These are phyloP conservation scores for Phytophthora idaei DNA, from an alignment of 352 stramenopile species.

Conservation along the genomic window DNA sequence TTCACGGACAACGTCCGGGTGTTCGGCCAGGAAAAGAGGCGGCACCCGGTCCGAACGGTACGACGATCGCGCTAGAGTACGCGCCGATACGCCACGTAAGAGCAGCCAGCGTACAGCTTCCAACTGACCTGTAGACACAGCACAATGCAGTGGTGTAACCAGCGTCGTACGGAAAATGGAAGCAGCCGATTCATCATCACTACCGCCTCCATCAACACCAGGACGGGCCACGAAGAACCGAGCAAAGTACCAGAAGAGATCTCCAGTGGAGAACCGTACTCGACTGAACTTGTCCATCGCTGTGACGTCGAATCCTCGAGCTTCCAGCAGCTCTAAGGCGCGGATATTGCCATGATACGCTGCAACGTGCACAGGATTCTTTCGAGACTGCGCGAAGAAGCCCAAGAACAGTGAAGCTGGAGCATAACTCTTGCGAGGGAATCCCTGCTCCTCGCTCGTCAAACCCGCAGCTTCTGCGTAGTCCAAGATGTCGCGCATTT, in stretches of 20 bases:
- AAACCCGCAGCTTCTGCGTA: constrained; percentile 54
- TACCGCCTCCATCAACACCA: constrained; percentile 30
- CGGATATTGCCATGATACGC: constrained; percentile 76
- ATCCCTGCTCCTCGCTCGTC: constrained; percentile 44
- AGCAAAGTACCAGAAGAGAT: constrained; percentile 85
- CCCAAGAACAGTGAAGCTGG: constrained; percentile 55
- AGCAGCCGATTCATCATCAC: constrained; percentile 66
- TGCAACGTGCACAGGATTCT: constrained; percentile 84
- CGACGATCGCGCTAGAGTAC: constrained; percentile 58
- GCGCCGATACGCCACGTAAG: constrained; percentile 54
- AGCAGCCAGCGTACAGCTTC: constrained; percentile 80
- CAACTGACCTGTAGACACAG: constrained; percentile 70
- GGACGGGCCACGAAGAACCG: constrained; percentile 70
- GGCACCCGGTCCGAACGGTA: constrained; percentile 76
- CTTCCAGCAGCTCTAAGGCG: constrained; percentile 62
- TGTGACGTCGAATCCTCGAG: constrained; percentile 63
- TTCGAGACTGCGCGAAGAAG: constrained; percentile 67
- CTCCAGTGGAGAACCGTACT: constrained; percentile 79
- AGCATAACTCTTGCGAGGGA: constrained; percentile 63
- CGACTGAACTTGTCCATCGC: constrained; percentile 80
- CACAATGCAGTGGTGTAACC: constrained; percentile 81
- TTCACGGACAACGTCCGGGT: constrained; percentile 63
- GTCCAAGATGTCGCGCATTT: constrained; percentile 67
- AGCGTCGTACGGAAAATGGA: constrained; percentile 87
- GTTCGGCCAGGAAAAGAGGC: constrained; percentile 79